Base-by-base conservation (phyloP, 2,329 filamentous ascomycete genomes). In the Neonectria hederae region DNA sequence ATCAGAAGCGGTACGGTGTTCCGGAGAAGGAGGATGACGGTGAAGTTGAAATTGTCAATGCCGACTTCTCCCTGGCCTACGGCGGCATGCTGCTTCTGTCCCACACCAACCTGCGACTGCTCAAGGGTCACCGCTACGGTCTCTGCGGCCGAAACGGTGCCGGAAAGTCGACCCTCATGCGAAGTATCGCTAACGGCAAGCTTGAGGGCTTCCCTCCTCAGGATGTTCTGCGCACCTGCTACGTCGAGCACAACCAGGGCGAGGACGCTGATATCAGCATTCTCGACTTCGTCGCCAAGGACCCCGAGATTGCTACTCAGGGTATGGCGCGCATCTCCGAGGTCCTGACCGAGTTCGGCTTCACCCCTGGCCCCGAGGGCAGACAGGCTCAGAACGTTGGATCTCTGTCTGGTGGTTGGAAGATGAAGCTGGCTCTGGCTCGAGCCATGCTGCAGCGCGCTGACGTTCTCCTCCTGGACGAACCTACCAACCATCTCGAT, bases 101-200 rank as follows among this genome's bases (percentile, higher is more conserved):
- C 5, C 96, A 98, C 83, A 97, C 96, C 70, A 98, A 97, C 78
- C 85, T 99, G 46, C 90, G 94, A 45, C 89, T 99, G 9, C 87
- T 98, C 75, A 97, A 98, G 84, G 96, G 96, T 62, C 96, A 98
- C 81, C 91, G 96, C 63, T 99, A 99, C 77, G 96, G 96, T 78
- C 92, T 99, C 19, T 97, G 95, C 75, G 96, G 96, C 74, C 92
- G 95, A 74, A 99, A 99, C 79, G 96, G 96, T 83, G 94, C 94
- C 62, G 96, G 96, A 76, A 99, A 99, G 83, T 98, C 96, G n/a
- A 99, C 96, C 1, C 87, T 99, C 63, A 98, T 99, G 96, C 92
- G 93, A 77, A 94, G 92, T 78, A 99, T 99, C 74, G 92, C 96
- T 54, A 91, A 91, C 64, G 95, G 94, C 76, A 99, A 99, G 85